Conservation (phyloP, 2,329 filamentous ascomycete species). For the Acrocalymma vagum region DNA sequence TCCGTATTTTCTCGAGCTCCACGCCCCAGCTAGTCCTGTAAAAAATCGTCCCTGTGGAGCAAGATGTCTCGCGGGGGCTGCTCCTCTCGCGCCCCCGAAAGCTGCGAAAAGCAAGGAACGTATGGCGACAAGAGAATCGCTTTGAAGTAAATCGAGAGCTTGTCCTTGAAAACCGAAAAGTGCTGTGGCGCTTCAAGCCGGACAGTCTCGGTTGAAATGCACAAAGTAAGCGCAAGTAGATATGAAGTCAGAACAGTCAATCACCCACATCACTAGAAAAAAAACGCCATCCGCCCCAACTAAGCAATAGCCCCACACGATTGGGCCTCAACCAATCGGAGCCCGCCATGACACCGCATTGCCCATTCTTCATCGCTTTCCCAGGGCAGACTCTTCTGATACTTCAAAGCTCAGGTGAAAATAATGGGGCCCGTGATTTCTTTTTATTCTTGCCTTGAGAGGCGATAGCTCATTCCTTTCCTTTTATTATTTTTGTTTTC, state of each 20-base stretch:
- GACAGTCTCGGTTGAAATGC: no score
- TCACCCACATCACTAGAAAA: no score
- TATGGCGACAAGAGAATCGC: constrained; percentile 24
- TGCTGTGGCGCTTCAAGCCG: no score
- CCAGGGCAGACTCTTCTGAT: no score
- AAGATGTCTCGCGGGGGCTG: constrained; percentile 17
- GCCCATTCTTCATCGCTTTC: constrained; percentile 1
- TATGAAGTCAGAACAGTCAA: no score
- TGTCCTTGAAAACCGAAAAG: no score
- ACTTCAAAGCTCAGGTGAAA: no score
- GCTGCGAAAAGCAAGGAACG: constrained; percentile 16
- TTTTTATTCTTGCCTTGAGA: no score
- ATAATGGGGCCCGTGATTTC: no score
- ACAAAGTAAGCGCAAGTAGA: no score
- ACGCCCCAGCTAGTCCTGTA: constrained; percentile 26
- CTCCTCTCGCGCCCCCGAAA: constrained; percentile 32
- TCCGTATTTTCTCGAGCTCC: constrained; percentile 11
- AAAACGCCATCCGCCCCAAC: constrained; percentile 21
- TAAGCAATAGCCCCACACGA: background rate
- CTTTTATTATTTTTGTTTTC: no score
- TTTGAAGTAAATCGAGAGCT: background rate
- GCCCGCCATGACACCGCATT: constrained; percentile 10
- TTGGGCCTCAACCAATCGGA: constrained; percentile 23
- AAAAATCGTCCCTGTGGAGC: constrained; percentile 15
- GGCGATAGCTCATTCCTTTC: no score